These are phyloP conservation scores for Cyclotella cryptica DNA, from an alignment of 108 stramenopile species.

Conservation along the genomic window DNA sequence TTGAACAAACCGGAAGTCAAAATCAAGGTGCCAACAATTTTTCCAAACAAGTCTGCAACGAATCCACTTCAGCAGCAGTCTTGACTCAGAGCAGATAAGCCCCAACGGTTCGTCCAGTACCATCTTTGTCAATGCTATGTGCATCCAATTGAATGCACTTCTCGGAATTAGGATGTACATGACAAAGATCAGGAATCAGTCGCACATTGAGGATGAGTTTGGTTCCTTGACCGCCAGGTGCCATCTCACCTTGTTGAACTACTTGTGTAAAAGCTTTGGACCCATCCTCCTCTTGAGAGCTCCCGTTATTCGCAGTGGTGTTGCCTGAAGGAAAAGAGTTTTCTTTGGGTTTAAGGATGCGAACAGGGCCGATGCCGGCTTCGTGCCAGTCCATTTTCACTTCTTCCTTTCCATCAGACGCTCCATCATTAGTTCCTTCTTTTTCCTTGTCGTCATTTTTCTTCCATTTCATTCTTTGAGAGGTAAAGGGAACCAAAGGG, in stretches of 20 bases:
- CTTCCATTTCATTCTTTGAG: constrained; percentile 38
- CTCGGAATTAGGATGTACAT: constrained; percentile 32
- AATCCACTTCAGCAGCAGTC: too few relatives aligned
- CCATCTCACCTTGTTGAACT: constrained; percentile 74
- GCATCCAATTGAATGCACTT: constrained; percentile 52
- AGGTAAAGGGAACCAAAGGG: constrained; percentile 45
- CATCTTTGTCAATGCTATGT: constrained; percentile 20
- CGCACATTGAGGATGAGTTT: constrained; percentile 72
- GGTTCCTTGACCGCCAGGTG: constrained; percentile 61
- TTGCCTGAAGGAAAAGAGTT: not conserved
- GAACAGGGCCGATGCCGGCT: constrained; percentile 78
- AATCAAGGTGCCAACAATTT: constrained; percentile 24
- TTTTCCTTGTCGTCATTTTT: constrained; percentile 16
- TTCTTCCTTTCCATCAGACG: constrained; percentile 11
- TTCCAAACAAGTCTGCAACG: constrained; percentile 29
- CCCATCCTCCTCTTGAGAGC: not conserved
- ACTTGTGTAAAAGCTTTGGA: too few relatives aligned
- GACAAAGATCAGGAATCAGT: constrained; percentile 54
- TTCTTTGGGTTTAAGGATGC: constrained; percentile 51
- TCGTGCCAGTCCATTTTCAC: constrained; percentile 65
- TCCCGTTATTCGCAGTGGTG: not conserved
- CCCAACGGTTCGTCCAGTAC: constrained; percentile 18
- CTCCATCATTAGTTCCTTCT: not conserved
- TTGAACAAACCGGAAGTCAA: not conserved
- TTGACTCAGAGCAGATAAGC: constrained; percentile 45